A percentile compares a stretch with the other conserved stretches of the same genome.
Conservation (phyloP, 2,329 filamentous ascomycete genomes). For the Didymella pomorum region DNA sequence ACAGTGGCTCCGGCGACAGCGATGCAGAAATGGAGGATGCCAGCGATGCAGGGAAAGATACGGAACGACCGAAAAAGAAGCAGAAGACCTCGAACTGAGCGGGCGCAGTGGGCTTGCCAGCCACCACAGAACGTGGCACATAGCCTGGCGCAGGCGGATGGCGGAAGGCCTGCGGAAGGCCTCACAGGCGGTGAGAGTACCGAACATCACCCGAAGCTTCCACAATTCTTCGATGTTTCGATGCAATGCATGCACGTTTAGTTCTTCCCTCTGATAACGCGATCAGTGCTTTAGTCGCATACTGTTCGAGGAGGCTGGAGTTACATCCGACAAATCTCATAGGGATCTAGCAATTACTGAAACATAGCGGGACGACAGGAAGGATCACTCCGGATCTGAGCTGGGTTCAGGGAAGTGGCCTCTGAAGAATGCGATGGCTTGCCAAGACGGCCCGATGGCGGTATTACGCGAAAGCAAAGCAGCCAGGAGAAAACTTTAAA, state of each 20-base stretch:
- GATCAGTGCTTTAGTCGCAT: constrained; percentile 11
- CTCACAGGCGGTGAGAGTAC: constrained; percentile 24
- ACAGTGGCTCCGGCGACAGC: constrained; percentile 78
- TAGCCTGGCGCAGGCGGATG: too few species aligned
- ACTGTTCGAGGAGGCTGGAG: constrained; percentile 25
- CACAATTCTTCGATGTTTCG: constrained; percentile 29
- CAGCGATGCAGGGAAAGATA: constrained; percentile 58
- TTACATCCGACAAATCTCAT: constrained; percentile 29
- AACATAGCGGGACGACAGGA: constrained; percentile 27
- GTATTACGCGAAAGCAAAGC: constrained; percentile 27
- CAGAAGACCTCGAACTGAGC: constrained; percentile 58
- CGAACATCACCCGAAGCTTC: constrained; percentile 32
- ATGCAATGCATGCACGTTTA: constrained; percentile 34
- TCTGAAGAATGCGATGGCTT: constrained; percentile 25
- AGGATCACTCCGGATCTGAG: constrained; percentile 30
- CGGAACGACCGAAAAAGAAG: constrained; percentile 71
- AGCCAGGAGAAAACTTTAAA: constrained; percentile 34
- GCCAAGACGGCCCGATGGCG: constrained; percentile 36
- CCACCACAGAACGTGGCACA: constrained; percentile 13
- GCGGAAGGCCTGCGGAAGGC: constrained; percentile 6
- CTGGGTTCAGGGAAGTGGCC: constrained; percentile 21
- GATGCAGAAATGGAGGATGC: constrained; percentile 71
- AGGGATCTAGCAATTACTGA: constrained; percentile 22
- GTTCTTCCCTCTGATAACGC: constrained; percentile 16
- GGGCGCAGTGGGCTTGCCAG: constrained; percentile 18